Evolutionary conservation across 768 basidiomycete genomes (phyloP).

Genomic region (Xerocomellus dryophilus): DNA sequence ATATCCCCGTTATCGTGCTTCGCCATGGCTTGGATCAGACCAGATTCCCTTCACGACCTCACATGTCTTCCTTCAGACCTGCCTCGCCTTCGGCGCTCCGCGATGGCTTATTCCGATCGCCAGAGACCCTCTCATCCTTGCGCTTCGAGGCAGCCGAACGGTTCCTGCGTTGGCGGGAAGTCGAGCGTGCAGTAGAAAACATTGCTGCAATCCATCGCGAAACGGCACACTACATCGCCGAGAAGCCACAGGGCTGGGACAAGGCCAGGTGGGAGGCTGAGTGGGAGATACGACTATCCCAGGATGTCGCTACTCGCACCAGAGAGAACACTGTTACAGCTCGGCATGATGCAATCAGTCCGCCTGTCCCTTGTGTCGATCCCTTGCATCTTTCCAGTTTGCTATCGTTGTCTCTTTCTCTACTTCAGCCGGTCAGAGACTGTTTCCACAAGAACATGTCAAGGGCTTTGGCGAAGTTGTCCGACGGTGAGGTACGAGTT

Average conservation of each 20-base stretch:
- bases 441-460: constrained; percentile 25
- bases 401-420: constrained; percentile 56
- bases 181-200: constrained; percentile 53
- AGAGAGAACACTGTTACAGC: constrained; percentile 38
- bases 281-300: constrained; percentile 59
- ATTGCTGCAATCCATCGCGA: constrained; percentile 36
- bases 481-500: constrained; percentile 30
- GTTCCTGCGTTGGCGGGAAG: constrained; percentile 70
- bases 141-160: constrained; percentile 66
- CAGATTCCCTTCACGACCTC: constrained; percentile 27
- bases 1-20: constrained; percentile 58
- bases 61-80: constrained; percentile 59
- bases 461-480: constrained; percentile 24
- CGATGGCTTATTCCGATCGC: constrained; percentile 59
- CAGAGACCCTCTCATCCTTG: constrained; percentile 54
- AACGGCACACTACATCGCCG: constrained; percentile 18
- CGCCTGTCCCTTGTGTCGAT: constrained; percentile 43
- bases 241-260: constrained; percentile 43
- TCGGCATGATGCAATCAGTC: constrained; percentile 13
- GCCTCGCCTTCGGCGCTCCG: constrained; percentile 50
- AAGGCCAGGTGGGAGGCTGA: constrained; percentile 66
- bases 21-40: constrained; percentile 39
- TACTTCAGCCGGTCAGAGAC: constrained; percentile 46
- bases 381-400: constrained; percentile 68
- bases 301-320: constrained; percentile 53